phyloP scores from a whole-genome alignment of 331 rosid species.

The Malus hybrid region DNA sequence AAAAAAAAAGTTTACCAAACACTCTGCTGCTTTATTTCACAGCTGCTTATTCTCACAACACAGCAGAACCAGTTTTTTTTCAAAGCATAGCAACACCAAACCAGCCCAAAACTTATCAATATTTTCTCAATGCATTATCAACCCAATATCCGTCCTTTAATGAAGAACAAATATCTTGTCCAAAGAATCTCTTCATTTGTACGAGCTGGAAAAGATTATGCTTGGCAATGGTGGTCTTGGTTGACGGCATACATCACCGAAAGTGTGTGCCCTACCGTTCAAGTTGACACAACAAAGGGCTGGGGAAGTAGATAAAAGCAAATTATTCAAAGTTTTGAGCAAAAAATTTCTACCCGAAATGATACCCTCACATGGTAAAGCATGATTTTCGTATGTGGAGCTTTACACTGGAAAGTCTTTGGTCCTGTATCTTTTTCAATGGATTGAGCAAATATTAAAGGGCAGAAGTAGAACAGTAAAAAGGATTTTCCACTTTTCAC shows the following conservation, averaged over 20 bases:
- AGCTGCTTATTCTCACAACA: too few species aligned
- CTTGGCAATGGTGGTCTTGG: neutral
- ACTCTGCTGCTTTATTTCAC: too few species aligned
- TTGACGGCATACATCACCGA: neutral
- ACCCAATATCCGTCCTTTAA: too few species aligned
- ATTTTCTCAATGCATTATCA: too few species aligned
- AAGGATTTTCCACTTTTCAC: constrained; percentile 21
- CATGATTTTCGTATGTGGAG: neutral
- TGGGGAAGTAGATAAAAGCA: constrained; percentile 6
- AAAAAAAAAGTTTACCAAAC: too few species aligned
- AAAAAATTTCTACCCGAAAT: constrained; percentile 4
- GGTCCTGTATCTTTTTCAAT: constrained; percentile 17
- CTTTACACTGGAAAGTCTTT: too few species aligned
- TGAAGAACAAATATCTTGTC: too few species aligned
- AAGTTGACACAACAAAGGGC: constrained; percentile 9
- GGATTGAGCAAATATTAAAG: neutral
- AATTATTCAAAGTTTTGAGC: constrained; percentile 4
- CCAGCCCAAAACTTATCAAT: too few species aligned
- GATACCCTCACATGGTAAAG: constrained; percentile 9
- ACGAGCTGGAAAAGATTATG: neutral
- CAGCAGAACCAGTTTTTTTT: too few species aligned
- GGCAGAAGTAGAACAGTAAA: neutral
- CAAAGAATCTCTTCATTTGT: too few species aligned
- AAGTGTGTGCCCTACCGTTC: constrained; percentile 4
- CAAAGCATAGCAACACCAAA: too few species aligned